Percentiles rank a stretch among this genome's conserved stretches.
Conservation (phyloP, 352 stramenopile species). For the Pythium rhizo-oryzae region DNA sequence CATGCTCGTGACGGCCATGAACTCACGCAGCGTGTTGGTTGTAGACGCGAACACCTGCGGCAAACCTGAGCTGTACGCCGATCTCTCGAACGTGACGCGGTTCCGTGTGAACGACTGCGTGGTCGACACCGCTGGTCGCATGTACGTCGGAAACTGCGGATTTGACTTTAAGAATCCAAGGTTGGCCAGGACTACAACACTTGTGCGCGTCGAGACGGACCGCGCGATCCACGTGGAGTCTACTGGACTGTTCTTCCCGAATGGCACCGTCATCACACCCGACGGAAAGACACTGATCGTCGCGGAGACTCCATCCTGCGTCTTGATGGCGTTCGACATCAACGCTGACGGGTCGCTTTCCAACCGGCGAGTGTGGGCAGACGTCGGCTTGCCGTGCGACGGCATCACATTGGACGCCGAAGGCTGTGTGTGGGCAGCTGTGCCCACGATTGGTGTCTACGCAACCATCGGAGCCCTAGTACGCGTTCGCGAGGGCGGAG, state of each 20-base stretch:
- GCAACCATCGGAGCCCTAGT: conserved; percentile 48
- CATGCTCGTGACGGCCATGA: conserved; percentile 61
- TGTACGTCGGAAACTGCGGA: conserved; percentile 70
- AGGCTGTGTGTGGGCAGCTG: conserved; percentile 62
- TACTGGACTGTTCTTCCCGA: conserved; percentile 68
- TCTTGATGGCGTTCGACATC: conserved; percentile 71
- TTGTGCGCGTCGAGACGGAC: conserved; percentile 61
- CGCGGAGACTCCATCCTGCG: conserved; percentile 57
- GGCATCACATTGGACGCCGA: conserved; percentile 71
- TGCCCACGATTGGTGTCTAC: conserved; percentile 58
- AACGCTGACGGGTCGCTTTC: conserved; percentile 43
- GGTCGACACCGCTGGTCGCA: conserved; percentile 40
- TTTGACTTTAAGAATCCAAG: conserved; percentile 46
- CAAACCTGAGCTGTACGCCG: conserved; percentile 45
- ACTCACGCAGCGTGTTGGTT: conserved; percentile 47
- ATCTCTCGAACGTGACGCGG: conserved; percentile 52
- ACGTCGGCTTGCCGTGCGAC: conserved; percentile 49
- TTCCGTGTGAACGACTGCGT: conserved; percentile 69
- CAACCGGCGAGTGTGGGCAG: conserved; percentile 57
- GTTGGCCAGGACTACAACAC: conserved; percentile 43
- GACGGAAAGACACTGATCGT: conserved; percentile 76
- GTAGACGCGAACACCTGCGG: conserved; percentile 37
- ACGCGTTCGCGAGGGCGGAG: conserved; percentile 56
- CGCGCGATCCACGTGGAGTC: conserved; percentile 49
- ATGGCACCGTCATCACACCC: conserved; percentile 67